Percentiles rank a stretch among this genome's conserved stretches.
phyloP scores from a whole-genome alignment of 1,284 basidiomycete species.

The Microbotryum scabiosae region DNA sequence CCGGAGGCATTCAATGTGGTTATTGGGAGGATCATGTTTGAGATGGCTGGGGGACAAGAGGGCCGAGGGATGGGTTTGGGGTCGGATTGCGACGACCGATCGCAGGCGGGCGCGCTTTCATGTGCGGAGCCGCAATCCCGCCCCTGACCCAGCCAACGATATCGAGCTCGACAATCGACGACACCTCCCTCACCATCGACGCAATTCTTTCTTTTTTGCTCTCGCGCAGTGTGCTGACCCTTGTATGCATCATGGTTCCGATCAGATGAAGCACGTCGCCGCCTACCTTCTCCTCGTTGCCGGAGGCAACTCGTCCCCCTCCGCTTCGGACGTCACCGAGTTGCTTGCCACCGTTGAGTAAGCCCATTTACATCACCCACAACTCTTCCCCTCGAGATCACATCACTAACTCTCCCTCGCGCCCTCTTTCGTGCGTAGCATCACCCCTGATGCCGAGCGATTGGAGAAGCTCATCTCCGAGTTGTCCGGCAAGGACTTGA shows the following conservation, averaged over 20 bases:
- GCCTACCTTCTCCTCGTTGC: slow-evolving; percentile 95
- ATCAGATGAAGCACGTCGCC: slow-evolving; percentile 90
- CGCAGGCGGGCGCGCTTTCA: no score
- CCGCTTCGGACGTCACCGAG: slow-evolving; percentile 79
- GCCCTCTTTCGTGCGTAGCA: slow-evolving; percentile 42
- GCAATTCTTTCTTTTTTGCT: background rate
- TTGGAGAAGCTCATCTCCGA: slow-evolving; percentile 82
- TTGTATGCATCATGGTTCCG: no score
- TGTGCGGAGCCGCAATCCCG: no score
- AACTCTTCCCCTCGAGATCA: background rate
- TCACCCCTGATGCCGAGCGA: slow-evolving; percentile 79
- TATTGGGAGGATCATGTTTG: no score
- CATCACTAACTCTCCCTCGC: background rate
- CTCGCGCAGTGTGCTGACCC: background rate
- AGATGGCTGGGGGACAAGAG: no score
- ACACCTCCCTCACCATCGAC: background rate
- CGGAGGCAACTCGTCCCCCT: slow-evolving; percentile 82
- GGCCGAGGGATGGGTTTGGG: no score
- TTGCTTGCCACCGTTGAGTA: slow-evolving; percentile 70
- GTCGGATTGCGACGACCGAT: no score
- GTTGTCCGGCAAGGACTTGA: slow-evolving; percentile 85
- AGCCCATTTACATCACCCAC: slow-evolving; percentile 4
- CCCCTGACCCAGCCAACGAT: background rate
- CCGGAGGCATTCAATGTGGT: no score
- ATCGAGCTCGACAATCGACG: background rate